phyloP scores from a whole-genome alignment of 495 filamentous ascomycete species.

The Staphylotrichum tortipilum region DNA sequence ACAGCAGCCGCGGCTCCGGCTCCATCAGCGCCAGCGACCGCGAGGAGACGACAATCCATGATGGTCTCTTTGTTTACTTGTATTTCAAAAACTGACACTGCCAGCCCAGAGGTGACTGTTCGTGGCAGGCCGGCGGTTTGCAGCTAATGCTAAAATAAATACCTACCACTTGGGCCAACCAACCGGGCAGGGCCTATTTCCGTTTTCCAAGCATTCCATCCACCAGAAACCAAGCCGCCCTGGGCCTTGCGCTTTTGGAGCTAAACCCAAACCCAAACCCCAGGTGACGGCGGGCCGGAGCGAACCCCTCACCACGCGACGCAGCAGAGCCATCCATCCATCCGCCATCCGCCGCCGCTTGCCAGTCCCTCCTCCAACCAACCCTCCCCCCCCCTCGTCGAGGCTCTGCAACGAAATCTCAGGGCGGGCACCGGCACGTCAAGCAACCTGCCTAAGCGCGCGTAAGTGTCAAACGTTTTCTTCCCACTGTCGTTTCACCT shows the following conservation, averaged over 20 bases:
- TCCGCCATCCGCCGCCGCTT: too few species aligned
- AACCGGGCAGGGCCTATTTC: conserved; percentile 15
- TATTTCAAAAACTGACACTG: too few species aligned
- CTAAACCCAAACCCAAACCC: conserved; percentile 6
- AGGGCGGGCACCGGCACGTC: too few species aligned
- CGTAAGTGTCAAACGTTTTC: conserved; percentile 10
- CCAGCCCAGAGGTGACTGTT: too few species aligned
- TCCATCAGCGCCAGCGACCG: not conserved
- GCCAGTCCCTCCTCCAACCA: too few species aligned
- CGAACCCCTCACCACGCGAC: conserved; percentile 16
- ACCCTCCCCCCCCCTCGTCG: not conserved
- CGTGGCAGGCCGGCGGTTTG: conserved; percentile 2
- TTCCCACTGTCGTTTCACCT: conserved; percentile 3
- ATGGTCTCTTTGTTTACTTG: not conserved
- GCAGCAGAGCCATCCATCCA: conserved; percentile 2
- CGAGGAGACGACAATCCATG: too few species aligned
- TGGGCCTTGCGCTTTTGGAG: conserved; percentile 4
- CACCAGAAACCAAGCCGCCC: not conserved
- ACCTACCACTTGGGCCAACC: conserved; percentile 20
- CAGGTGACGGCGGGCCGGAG: conserved; percentile 13
- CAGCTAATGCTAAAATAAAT: not conserved
- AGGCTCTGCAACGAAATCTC: too few species aligned
- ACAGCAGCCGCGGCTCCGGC: not conserved
- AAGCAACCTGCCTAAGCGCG: conserved; percentile 8
- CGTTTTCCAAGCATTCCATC: not conserved